These are phyloP conservation scores for Rhynchosporium graminicola DNA, from an alignment of 2,329 filamentous ascomycete genomes.

Conservation along the genomic window DNA sequence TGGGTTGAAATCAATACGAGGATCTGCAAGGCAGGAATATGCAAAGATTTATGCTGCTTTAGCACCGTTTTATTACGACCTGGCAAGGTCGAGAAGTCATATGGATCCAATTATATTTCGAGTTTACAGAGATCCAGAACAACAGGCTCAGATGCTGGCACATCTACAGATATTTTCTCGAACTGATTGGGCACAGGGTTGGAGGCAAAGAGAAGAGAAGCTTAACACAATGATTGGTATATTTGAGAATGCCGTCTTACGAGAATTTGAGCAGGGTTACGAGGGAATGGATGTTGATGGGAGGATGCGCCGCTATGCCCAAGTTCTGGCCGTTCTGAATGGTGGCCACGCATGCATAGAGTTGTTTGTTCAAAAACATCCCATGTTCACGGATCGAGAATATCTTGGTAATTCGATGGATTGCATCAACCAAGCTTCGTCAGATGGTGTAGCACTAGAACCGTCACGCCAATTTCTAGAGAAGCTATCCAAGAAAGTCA, in stretches of 20 bases:
- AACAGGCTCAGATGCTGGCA: constrained; percentile 85
- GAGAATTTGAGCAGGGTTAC: constrained; percentile 92
- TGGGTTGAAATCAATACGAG: constrained; percentile 74
- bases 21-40: constrained; percentile 85
- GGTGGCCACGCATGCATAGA: constrained; percentile 78
- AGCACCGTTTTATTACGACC: constrained; percentile 84
- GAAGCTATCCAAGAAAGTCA: constrained; percentile 70
- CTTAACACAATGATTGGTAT: constrained; percentile 73
- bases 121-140: constrained; percentile 82
- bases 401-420: constrained; percentile 75
- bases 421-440: constrained; percentile 69
- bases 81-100: constrained; percentile 70
- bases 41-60: constrained; percentile 87
- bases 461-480: constrained; percentile 83
- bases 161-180: constrained; percentile 77
- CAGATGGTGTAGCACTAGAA: constrained; percentile 72
- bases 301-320: constrained; percentile 84
- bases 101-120: constrained; percentile 83
- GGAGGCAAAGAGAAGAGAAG: constrained; percentile 68
- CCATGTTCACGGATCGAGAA: constrained; percentile 73
- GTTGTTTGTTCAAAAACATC: constrained; percentile 85
- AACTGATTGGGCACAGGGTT: constrained; percentile 79
- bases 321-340: constrained; percentile 80
- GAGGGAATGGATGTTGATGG: constrained; percentile 86
- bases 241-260: constrained; percentile 87